A percentile compares a stretch with the other conserved stretches of the same genome.
These are phyloP conservation scores for Malassezia pachydermatis DNA, from an alignment of 1,284 basidiomycete genomes.

Conservation along the genomic window DNA sequence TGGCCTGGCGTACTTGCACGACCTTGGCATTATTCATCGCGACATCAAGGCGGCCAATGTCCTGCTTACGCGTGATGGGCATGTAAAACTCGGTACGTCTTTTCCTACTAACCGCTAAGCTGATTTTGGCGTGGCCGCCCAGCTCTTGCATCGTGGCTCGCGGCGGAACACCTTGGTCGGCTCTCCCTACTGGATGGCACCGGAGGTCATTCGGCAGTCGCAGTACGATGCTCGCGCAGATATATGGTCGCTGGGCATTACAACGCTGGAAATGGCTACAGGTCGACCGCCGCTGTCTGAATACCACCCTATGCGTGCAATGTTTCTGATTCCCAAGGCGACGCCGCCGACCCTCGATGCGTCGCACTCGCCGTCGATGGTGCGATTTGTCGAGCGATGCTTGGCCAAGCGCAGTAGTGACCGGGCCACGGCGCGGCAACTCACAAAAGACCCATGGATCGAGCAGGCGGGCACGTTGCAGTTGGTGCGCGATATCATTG, in stretches of 20 bases:
- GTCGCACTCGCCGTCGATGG: conserved; percentile 69
- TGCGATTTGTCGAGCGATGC: conserved; percentile 81
- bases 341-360: conserved; percentile 84
- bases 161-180: conserved; percentile 79
- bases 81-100: conserved; percentile 67
- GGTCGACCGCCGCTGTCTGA: conserved; percentile 51
- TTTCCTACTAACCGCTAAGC: conserved; percentile 52
- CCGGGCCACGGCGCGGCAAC: conserved; percentile 79
- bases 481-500: conserved; percentile 39
- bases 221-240: conserved; percentile 55
- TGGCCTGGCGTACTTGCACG: conserved; percentile 90
- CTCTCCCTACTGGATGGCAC: conserved; percentile 96
- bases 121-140: conserved; percentile 90
- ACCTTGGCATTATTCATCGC: conserved; percentile 87
- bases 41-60: conserved; percentile 99
- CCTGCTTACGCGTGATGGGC: conserved; percentile 74
- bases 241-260: conserved; percentile 51
- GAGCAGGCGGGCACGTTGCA: conserved; percentile 54
- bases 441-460: conserved; percentile 86
- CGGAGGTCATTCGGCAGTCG: conserved; percentile 90
- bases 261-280: conserved; percentile 51
- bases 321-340: conserved; percentile 54
- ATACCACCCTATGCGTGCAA: conserved; percentile 51
- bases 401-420: conserved; percentile 81
- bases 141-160: conserved; percentile 65